phyloP scores from a whole-genome alignment of 768 basidiomycete genomes.

The Psilocybe azurescens region DNA sequence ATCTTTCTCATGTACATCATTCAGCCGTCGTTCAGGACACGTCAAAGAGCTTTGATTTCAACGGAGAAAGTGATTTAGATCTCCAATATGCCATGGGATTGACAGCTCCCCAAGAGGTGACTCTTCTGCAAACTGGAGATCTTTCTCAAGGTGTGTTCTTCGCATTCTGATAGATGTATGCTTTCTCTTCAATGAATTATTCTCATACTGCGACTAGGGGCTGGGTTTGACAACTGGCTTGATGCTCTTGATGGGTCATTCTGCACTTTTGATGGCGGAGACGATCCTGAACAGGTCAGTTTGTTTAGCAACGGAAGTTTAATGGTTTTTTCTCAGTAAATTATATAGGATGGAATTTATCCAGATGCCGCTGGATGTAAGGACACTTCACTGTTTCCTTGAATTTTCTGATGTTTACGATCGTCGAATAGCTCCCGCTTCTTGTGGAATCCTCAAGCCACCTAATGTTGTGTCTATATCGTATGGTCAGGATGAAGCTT shows the following conservation, averaged over 20 bases:
- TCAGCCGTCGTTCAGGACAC: constrained; percentile 50
- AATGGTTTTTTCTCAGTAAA: not conserved
- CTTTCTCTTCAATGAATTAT: not conserved
- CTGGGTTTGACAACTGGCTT: constrained; percentile 51
- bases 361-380: constrained; percentile 28
- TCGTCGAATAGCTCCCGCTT: constrained; percentile 34
- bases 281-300: constrained; percentile 40
- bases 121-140: constrained; percentile 51
- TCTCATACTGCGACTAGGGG: constrained; percentile 34
- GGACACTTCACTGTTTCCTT: not conserved
- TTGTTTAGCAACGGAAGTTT: not conserved
- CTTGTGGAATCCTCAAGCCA: constrained; percentile 41
- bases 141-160: constrained; percentile 38
- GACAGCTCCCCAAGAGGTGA: constrained; percentile 40
- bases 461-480: constrained; percentile 42
- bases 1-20: not conserved
- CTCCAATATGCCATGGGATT: constrained; percentile 61
- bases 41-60: constrained; percentile 45
- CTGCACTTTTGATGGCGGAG: constrained; percentile 51
- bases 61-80: constrained; percentile 65
- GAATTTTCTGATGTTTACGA: not conserved
- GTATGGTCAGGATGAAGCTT: constrained; percentile 39
- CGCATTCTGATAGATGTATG: not conserved
- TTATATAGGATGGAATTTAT: constrained; percentile 27
- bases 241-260: constrained; percentile 50